Conservation (phyloP, 1,284 basidiomycete genomes). For the Exobasidium rhododendri region DNA sequence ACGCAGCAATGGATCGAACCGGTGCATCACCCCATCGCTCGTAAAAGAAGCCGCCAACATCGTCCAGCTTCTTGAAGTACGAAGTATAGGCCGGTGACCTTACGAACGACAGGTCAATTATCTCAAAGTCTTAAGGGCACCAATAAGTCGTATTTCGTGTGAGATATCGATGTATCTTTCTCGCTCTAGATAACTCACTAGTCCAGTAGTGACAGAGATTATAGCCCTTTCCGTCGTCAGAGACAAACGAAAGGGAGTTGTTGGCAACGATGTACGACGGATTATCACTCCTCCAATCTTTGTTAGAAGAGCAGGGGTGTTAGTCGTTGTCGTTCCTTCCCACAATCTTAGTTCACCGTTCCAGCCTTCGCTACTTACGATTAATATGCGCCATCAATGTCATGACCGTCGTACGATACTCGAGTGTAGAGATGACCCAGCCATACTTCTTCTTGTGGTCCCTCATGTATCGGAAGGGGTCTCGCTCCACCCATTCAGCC, state of each 20-base stretch:
- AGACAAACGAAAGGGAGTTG: slow-evolving; percentile 4
- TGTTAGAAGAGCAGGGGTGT: not conserved
- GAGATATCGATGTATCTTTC: too few species aligned
- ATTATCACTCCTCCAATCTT: not conserved
- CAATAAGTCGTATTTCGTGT: too few species aligned
- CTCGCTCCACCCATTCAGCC: slow-evolving; percentile 1
- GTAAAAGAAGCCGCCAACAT: slow-evolving; percentile 17
- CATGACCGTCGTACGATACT: slow-evolving; percentile 9
- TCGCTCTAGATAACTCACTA: slow-evolving; percentile 5
- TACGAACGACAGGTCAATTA: slow-evolving; percentile 11
- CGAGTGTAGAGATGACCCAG: slow-evolving; percentile 9
- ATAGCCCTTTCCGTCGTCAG: slow-evolving; percentile 15
- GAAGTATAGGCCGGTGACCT: slow-evolving; percentile 11
- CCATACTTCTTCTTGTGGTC: slow-evolving; percentile 17
- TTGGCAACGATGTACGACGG: not conserved
- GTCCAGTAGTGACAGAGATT: slow-evolving; percentile 19
- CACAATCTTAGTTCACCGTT: not conserved
- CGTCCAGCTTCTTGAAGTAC: slow-evolving; percentile 14
- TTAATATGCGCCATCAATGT: slow-evolving; percentile 7
- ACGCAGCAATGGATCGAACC: slow-evolving; percentile 12
- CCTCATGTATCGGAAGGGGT: slow-evolving; percentile 17
- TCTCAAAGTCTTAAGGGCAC: slow-evolving; percentile 16
- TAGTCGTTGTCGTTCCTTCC: not conserved
- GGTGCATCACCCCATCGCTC: slow-evolving; percentile 19
- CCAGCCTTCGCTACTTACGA: too few species aligned